Base-by-base conservation (phyloP, 2,329 filamentous ascomycete species). In the Teratosphaeria zuluensis region DNA sequence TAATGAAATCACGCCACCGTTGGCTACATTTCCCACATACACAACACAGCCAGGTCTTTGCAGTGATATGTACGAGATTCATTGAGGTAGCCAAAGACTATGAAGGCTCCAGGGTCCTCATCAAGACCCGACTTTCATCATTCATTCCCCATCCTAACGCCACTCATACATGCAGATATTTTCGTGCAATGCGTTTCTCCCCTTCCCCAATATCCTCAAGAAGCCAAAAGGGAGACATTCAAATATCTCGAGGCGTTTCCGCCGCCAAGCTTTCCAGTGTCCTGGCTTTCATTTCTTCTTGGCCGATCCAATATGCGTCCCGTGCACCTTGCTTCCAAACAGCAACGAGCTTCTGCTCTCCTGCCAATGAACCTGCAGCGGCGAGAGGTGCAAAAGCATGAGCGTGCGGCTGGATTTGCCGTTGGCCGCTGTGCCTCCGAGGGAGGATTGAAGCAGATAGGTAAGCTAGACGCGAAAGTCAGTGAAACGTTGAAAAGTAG, bases 371-470 rank as follows among this genome's bases (percentile, higher is more conserved):
- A 86, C 88, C 76, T 95, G 89, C 60, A 97, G 78, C 35, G 94
- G 94, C 66, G 88, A 94, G 58, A 96, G 89, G 92, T 97, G 97
- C 72, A 97, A 90, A 73, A 99, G 96, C 94, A 99, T 99, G 68
- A 99, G 86, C 0, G 94, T 99, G 77, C 96, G 95, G 66, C 88
- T 94, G 30, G 66, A 66, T 54, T 72, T 72, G 58, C 69, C 69
- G 48, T 65, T 70, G n/a, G 64, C 61, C 19, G 67, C 65, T 73
- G 96, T 96, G 16, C 94, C 94, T 3, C 94, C 92, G 7, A 99
- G 79, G 2, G 90, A 96, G 70, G 94, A 95, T 82, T 97, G 90
- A 42, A 99, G 81, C 53, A 99, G 81, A 70, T 96, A 95, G 8
- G 94, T 99, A 64, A 99, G 81, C 82, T 88, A 35, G 24, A 48